phyloP scores from a whole-genome alignment of 208 protist genomes.

The Acanthamoeba polyphaga region DNA sequence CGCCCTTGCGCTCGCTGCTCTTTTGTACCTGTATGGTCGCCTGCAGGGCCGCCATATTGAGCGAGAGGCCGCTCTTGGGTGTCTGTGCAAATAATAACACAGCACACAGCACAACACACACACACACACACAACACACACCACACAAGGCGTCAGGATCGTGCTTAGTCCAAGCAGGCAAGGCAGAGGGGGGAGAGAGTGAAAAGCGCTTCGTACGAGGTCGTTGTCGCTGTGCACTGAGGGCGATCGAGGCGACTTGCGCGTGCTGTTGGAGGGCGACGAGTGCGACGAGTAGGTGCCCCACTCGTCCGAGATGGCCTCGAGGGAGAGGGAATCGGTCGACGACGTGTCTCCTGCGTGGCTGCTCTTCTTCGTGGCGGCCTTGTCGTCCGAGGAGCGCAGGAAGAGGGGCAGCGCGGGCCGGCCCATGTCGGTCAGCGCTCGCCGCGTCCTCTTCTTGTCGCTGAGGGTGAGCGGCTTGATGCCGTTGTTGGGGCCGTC shows the following conservation, averaged over 20 bases:
- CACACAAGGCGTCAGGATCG: no score
- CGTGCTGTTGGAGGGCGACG: neutral
- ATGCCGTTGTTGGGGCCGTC: neutral
- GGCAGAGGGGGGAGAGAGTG: no score
- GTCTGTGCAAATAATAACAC: no score
- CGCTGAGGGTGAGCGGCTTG: neutral
- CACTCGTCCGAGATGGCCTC: neutral
- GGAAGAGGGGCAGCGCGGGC: neutral
- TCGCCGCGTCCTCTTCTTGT: neutral
- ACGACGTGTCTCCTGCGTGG: neutral
- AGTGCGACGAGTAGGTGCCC: neutral
- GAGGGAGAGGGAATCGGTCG: neutral
- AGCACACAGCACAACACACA: no score
- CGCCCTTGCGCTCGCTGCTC: neutral
- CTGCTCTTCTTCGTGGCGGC: neutral
- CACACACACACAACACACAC: no score
- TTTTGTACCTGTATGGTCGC: neutral
- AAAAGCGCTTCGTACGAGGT: no score
- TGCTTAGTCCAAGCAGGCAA: no score
- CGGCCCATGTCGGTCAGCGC: constrained; percentile 1
- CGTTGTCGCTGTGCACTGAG: no score
- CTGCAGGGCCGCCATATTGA: neutral
- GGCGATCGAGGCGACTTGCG: neutral
- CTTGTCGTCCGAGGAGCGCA: neutral
- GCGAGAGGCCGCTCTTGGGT: neutral